phyloP scores from a whole-genome alignment of 495 filamentous ascomycete species.

The Lasiosphaeria hispida region DNA sequence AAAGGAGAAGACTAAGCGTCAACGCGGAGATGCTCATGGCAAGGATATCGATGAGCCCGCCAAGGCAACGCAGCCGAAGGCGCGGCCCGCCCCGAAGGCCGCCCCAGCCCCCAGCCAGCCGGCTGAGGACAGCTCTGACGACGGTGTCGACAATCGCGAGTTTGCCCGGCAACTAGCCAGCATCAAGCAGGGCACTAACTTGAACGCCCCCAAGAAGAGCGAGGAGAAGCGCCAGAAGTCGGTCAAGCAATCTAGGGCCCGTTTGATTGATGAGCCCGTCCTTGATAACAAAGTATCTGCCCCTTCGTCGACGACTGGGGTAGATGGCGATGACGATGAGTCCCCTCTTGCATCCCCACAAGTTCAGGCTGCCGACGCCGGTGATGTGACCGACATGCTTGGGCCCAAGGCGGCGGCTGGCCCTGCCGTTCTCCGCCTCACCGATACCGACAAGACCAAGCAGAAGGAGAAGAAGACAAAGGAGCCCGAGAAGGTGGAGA shows the following conservation, averaged over 20 bases:
- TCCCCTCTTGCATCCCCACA: conserved; percentile 63
- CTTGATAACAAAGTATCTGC: conserved; percentile 45
- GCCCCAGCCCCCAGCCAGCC: conserved; percentile 16
- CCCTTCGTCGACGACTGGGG: conserved; percentile 71
- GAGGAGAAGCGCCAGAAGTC: conserved; percentile 62
- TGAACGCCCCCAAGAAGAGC: conserved; percentile 52
- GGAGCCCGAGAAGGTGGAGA: conserved; percentile 57
- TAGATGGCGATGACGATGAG: conserved; percentile 79
- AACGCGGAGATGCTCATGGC: conserved; percentile 25
- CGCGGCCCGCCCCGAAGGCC: conserved; percentile 21
- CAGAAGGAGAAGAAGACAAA: conserved; percentile 63
- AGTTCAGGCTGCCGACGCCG: conserved; percentile 49
- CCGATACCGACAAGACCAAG: conserved; percentile 59
- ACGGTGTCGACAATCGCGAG: conserved; percentile 65
- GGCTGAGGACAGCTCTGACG: conserved; percentile 43
- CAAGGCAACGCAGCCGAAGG: conserved; percentile 37
- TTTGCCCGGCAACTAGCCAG: conserved; percentile 69
- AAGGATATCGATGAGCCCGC: conserved; percentile 27
- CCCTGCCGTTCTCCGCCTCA: conserved; percentile 75
- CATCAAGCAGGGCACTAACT: conserved; percentile 61
- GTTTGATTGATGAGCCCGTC: conserved; percentile 35
- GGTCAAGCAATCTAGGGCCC: conserved; percentile 54
- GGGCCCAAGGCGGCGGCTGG: conserved; percentile 60
- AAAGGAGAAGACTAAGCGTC: conserved; percentile 35
- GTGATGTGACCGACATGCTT: conserved; percentile 83